Percentiles rank a stretch among this genome's conserved stretches.
Conservation (phyloP, 768 basidiomycete species). For the Tephrocybe sp. region DNA sequence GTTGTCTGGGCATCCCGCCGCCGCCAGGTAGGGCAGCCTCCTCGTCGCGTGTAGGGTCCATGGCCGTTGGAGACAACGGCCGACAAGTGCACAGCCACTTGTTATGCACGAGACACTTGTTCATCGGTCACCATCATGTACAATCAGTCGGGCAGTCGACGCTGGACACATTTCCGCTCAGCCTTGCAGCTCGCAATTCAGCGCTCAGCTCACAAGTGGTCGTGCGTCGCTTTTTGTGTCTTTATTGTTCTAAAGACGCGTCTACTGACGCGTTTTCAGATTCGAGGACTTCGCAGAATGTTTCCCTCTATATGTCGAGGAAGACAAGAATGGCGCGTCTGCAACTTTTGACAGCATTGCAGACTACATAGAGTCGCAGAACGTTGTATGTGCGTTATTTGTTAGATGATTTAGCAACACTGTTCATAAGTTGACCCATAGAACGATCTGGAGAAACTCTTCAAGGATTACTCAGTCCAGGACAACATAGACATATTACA, state of each 20-base stretch:
- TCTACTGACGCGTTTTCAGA: constrained; percentile 26
- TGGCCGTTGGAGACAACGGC: constrained; percentile 18
- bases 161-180: constrained; percentile 58
- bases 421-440: constrained; percentile 23
- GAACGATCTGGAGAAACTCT: constrained; percentile 70
- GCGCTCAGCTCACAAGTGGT: constrained; percentile 58
- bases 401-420: not conserved
- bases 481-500: constrained; percentile 74
- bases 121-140: constrained; percentile 29
- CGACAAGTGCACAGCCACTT: constrained; percentile 14
- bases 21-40: constrained; percentile 35
- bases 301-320: constrained; percentile 64
- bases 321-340: constrained; percentile 61
- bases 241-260: not conserved
- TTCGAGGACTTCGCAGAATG: constrained; percentile 65
- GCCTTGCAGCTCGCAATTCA: constrained; percentile 57
- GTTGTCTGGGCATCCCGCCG: constrained; percentile 37
- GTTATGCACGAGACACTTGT: not conserved
- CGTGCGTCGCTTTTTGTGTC: constrained; percentile 30
- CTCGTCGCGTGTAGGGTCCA: constrained; percentile 33
- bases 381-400: constrained; percentile 38
- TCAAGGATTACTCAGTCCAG: constrained; percentile 65
- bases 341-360: constrained; percentile 67
- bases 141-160: constrained; percentile 48
- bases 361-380: constrained; percentile 69